A percentile compares a stretch with the other conserved stretches of the same genome.
Conservation (phyloP, 805 yeast species). For the Aciculoconidium aculeatum region DNA sequence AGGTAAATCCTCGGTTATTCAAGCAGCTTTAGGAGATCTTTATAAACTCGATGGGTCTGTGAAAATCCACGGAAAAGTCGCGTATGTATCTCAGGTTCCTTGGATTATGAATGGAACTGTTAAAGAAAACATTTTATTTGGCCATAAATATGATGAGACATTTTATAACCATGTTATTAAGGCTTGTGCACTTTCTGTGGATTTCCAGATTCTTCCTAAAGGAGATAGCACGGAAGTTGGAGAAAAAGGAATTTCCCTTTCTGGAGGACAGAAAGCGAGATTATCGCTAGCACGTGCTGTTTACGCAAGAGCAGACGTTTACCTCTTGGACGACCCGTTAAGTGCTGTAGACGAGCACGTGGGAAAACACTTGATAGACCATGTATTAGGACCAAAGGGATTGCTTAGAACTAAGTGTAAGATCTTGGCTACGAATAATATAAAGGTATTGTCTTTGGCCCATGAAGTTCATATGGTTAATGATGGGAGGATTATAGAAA, state of each 20-base stretch:
- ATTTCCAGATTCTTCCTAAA: slow-evolving; percentile 73
- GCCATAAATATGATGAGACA: slow-evolving; percentile 73
- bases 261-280: slow-evolving; percentile 98
- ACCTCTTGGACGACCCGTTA: slow-evolving; percentile 84
- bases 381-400: slow-evolving; percentile 80
- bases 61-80: slow-evolving; percentile 66
- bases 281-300: slow-evolving; percentile 93
- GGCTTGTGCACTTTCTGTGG: slow-evolving; percentile 84
- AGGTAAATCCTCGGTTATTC: slow-evolving; percentile 81
- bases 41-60: slow-evolving; percentile 72
- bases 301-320: slow-evolving; percentile 88
- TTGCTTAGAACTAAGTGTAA: slow-evolving; percentile 68
- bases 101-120: slow-evolving; percentile 97
- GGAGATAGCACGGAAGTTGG: slow-evolving; percentile 94
- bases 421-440: slow-evolving; percentile 80
- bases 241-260: slow-evolving; percentile 91
- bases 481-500: slow-evolving; percentile 64
- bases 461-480: slow-evolving; percentile 61
- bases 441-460: slow-evolving; percentile 75
- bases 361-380: slow-evolving; percentile 74
- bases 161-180: slow-evolving; percentile 76
- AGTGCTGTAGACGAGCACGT: slow-evolving; percentile 99
- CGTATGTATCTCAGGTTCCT: slow-evolving; percentile 89
- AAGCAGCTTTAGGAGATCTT: slow-evolving; percentile 77
- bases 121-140: slow-evolving; percentile 85